Conservation (phyloP, 805 yeast species). For the Yamadazyma sp. region DNA sequence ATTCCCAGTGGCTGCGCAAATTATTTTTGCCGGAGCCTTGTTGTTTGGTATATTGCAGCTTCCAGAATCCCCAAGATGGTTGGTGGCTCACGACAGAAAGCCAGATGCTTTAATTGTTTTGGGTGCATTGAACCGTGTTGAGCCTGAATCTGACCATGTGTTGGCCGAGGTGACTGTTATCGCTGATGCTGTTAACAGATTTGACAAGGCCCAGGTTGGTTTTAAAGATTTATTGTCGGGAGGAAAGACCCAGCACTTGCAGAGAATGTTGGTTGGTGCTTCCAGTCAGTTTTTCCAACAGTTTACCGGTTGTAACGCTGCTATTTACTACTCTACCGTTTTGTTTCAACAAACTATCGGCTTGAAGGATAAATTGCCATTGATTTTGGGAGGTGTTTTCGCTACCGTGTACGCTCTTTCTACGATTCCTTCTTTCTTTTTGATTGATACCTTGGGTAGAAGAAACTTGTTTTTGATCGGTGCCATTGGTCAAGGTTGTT, state of each 20-base stretch:
- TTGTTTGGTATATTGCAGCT: slow-evolving; percentile 43
- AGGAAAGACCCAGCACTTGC: slow-evolving; percentile 62
- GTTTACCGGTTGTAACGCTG: slow-evolving; percentile 87
- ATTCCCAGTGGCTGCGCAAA: slow-evolving; percentile 57
- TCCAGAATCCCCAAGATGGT: slow-evolving; percentile 78
- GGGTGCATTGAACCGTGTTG: slow-evolving; percentile 38
- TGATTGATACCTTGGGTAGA: slow-evolving; percentile 45
- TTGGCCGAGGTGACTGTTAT: slow-evolving; percentile 46
- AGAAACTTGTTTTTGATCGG: slow-evolving; percentile 46
- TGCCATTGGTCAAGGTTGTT: slow-evolving; percentile 41
- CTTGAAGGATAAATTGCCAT: slow-evolving; percentile 44
- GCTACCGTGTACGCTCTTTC: slow-evolving; percentile 59
- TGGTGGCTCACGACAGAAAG: slow-evolving; percentile 46
- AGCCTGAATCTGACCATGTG: slow-evolving; percentile 38
- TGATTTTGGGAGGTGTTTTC: slow-evolving; percentile 65
- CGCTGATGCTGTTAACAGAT: slow-evolving; percentile 51
- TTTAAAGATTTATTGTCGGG: slow-evolving; percentile 44
- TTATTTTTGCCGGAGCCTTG: slow-evolving; percentile 51
- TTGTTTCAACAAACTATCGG: slow-evolving; percentile 65
- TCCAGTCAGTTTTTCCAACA: slow-evolving; percentile 81
- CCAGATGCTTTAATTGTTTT: slow-evolving; percentile 39
- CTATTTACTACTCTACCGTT: slow-evolving; percentile 85
- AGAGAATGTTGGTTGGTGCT: slow-evolving; percentile 62
- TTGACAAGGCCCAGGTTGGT: slow-evolving; percentile 45
- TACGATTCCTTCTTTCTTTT: slow-evolving; percentile 46